Conservation (phyloP, 2,329 filamentous ascomycete species). For the Scedosporium minutisporum region DNA sequence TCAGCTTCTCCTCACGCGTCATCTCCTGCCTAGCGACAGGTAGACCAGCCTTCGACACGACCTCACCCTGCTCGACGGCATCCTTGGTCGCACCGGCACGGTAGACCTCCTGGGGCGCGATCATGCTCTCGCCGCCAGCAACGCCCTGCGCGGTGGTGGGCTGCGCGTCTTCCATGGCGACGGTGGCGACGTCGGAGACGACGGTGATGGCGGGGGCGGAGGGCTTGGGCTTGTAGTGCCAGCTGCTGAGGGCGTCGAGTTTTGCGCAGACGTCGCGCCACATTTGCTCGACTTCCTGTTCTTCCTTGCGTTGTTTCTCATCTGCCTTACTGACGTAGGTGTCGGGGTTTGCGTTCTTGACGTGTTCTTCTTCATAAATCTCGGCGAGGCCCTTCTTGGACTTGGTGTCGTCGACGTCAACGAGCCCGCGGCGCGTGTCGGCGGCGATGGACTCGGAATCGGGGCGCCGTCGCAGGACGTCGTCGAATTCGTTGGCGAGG, state of each 20-base stretch:
- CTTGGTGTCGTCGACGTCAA: conserved; percentile 81
- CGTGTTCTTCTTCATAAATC: conserved; percentile 87
- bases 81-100: conserved; percentile 64
- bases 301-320: conserved; percentile 72
- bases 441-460: conserved; percentile 56
- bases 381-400: conserved; percentile 81
- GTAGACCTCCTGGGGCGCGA: conserved; percentile 94
- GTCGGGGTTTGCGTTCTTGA: conserved; percentile 65
- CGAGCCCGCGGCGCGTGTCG: conserved; percentile 56
- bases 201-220: conserved; percentile 74
- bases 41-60: conserved; percentile 68
- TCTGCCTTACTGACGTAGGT: conserved; percentile 73
- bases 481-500: conserved; percentile 81
- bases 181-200: conserved; percentile 80
- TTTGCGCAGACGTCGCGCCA: conserved; percentile 75
- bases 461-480: conserved; percentile 73
- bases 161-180: conserved; percentile 91
- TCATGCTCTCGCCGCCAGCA: conserved; percentile 56
- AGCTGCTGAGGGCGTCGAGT: conserved; percentile 82
- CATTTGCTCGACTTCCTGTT: conserved; percentile 69
- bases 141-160: conserved; percentile 72
- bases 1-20: conserved; percentile 73
- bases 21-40: conserved; percentile 78
- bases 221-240: conserved; percentile 90
- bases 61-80: conserved; percentile 47